Base-by-base conservation (phyloP, 129 eudicot species). In the Oenanthe sinensis region DNA sequence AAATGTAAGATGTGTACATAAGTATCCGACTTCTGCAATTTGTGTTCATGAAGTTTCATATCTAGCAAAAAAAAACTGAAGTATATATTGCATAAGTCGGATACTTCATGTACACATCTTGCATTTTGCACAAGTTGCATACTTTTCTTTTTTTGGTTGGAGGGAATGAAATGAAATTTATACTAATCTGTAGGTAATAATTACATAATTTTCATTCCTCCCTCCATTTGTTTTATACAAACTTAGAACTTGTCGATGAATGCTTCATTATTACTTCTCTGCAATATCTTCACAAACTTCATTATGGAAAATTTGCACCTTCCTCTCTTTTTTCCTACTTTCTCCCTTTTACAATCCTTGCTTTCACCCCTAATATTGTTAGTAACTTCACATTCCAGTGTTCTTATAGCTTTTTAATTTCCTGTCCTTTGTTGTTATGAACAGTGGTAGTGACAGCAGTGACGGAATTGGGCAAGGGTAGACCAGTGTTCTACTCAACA, bases 381-480 rank as follows among this genome's bases (percentile, higher is more conserved):
- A 19, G 8, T 14, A 19, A 10, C 24, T 71, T 71, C 10, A 19
- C 6, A 9, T 42, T 71, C 14, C 17, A 8, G 14, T 37, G 75
- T n/a, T 71, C 45, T 74, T 48, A 45, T 74, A 72, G 49, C 24
- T 78, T 76, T 45, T 79, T 81, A 44, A 81, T 62, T n/a, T 49
- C 69, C 48, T 52, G 78, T 30, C 44, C n/a, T 82, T 9, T 81
- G 68, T 70, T 67, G 28, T 40, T 54, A 68, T 85, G 79, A 58
- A 77, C 91, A 94, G 99, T 83, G 81, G 99, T 95, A 46, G 97
- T 92, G 83, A 95, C 99, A 8, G 97, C 99, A 48, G 90, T 95
- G 75, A 92, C 99, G 37, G 99, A 95, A 54, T 80, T 95, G 90
- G 99, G 95, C 68, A 39, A 80, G 12, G 97, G 97, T 83, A 95